Evolutionary conservation across 371 early-diverging fungal genomes (phyloP).

Genomic region (Mucor irregularis): DNA sequence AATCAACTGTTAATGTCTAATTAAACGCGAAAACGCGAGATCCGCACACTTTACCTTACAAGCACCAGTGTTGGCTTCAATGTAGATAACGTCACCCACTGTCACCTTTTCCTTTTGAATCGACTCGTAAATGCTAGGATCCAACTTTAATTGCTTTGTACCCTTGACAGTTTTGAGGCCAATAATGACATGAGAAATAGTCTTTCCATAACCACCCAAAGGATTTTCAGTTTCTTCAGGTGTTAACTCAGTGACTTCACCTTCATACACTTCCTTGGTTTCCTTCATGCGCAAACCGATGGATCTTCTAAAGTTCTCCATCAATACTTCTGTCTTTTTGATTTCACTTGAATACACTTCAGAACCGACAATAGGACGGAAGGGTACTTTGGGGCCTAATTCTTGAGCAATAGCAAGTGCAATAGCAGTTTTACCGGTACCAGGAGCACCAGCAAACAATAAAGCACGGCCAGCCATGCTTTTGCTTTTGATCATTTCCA

Average conservation of each 20-base stretch:
- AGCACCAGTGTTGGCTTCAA: constrained; percentile 97
- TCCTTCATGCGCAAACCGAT: constrained; percentile 98
- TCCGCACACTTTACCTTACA: constrained; percentile 70
- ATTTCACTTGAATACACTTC: constrained; percentile 98
- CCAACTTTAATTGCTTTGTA: constrained; percentile 96
- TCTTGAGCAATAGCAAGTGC: constrained; percentile 96
- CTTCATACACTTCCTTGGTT: constrained; percentile 98
- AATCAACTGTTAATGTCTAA: too few species aligned
- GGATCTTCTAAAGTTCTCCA: constrained; percentile 98
- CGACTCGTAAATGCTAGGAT: constrained; percentile 96
- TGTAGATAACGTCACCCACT: constrained; percentile 98
- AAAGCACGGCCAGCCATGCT: constrained; percentile 98
- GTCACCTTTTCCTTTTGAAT: constrained; percentile 96
- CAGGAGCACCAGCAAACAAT: constrained; percentile 96
- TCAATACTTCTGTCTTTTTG: constrained; percentile 98
- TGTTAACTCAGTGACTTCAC: constrained; percentile 97
- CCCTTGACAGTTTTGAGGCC: constrained; percentile 98
- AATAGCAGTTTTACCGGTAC: constrained; percentile 94
- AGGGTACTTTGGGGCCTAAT: constrained; percentile 96
- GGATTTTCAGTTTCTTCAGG: constrained; percentile 97
- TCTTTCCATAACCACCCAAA: constrained; percentile 91
- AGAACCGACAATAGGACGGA: constrained; percentile 97
- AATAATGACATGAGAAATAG: constrained; percentile 93
- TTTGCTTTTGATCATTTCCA: constrained; percentile 92
- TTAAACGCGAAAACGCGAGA: too few species aligned